Evolutionary conservation across 169 alveolate species (phyloP), one percentile per base, ranked within the genome.

Genomic region (Cryptosporidium sp.): DNA sequence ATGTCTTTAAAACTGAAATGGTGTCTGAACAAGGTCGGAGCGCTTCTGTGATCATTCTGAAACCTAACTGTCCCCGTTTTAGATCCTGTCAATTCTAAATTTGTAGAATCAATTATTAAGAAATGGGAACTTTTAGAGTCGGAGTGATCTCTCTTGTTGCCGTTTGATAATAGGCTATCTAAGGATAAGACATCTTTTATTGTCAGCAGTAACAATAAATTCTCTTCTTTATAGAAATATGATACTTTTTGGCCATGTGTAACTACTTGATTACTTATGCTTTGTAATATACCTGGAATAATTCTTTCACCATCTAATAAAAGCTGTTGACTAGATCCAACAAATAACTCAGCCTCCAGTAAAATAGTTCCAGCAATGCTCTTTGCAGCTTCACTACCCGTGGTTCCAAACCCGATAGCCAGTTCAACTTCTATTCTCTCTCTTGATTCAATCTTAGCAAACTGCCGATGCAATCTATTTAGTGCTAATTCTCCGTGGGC

Each of bases 1-100:
- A 97, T 91, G 58, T 96, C 97, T 58, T 95, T 97, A 85, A 97
- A 97, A 71, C 95, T 95, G 93, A 96, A 96, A 68, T 96, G 96
- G 12, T 96, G 96, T 43, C 94, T 86, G 71, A 94, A 93, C n/a
- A 94, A 86, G 9, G 75, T 91, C 85, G 94, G 91, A 85, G 85
- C 67, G 71, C 89, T 86, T 68, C 91, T 62, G 41, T 91, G 21
- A 86, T 91, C 91, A 86, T 93, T 73, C 68, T 69, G 74, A 92
- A 80, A 80, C 2, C 89, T 58, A 39, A 80, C 51, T 23, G 59
- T 80, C 7, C 89, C 89, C 26, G 89, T 35, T 48, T 59, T 62
- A 33, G 89, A 80, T 33, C 89, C 70, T n/a, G 89, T 80, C 39
- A 92, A 62, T 65, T 92, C 92, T 7, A 92, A 70, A 84, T 70